Percentiles rank a stretch among this genome's conserved stretches.
Evolutionary conservation across 2,329 filamentous ascomycete species (phyloP).

Genomic region (Colletotrichum limetticola): DNA sequence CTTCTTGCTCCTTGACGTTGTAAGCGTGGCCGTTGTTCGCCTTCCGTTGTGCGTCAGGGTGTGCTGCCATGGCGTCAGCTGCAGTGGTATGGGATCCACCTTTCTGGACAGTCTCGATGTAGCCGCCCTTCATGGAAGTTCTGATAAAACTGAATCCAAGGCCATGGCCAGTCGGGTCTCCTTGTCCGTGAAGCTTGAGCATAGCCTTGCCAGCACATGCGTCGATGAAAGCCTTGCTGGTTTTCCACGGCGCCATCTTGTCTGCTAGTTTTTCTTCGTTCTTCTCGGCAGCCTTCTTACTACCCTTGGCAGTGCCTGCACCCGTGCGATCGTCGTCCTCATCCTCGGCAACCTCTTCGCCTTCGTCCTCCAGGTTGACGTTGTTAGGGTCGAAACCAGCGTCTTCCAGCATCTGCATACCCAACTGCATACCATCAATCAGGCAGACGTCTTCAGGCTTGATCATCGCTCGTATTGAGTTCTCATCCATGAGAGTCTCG

Average conservation of each 20-base stretch:
- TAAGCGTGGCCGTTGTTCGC: slow-evolving; percentile 91
- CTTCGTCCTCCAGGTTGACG: slow-evolving; percentile 71
- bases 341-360: slow-evolving; percentile 65
- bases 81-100: slow-evolving; percentile 70
- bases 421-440: slow-evolving; percentile 96
- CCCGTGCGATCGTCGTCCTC: slow-evolving; percentile 54
- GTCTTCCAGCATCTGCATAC: slow-evolving; percentile 89
- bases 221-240: slow-evolving; percentile 95
- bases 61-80: slow-evolving; percentile 88
- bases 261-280: slow-evolving; percentile 81
- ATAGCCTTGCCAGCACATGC: slow-evolving; percentile 96
- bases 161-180: slow-evolving; percentile 92
- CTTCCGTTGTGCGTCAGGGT: slow-evolving; percentile 67
- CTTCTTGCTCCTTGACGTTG: slow-evolving; percentile 95
- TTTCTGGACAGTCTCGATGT: slow-evolving; percentile 78
- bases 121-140: slow-evolving; percentile 98
- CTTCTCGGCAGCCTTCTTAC: slow-evolving; percentile 61
- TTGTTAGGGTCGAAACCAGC: slow-evolving; percentile 82
- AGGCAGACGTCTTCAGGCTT: slow-evolving; percentile 95
- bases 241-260: slow-evolving; percentile 95
- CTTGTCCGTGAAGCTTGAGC: slow-evolving; percentile 93
- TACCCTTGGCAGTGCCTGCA: slow-evolving; percentile 45
- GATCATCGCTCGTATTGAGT: slow-evolving; percentile 85
- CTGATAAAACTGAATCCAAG: slow-evolving; percentile 97
- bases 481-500: slow-evolving; percentile 82